Evolutionary conservation across 2,329 filamentous ascomycete genomes (phyloP), one percentile per base, ranked within the genome.

Genomic region (Paecilomyces sp.): DNA sequence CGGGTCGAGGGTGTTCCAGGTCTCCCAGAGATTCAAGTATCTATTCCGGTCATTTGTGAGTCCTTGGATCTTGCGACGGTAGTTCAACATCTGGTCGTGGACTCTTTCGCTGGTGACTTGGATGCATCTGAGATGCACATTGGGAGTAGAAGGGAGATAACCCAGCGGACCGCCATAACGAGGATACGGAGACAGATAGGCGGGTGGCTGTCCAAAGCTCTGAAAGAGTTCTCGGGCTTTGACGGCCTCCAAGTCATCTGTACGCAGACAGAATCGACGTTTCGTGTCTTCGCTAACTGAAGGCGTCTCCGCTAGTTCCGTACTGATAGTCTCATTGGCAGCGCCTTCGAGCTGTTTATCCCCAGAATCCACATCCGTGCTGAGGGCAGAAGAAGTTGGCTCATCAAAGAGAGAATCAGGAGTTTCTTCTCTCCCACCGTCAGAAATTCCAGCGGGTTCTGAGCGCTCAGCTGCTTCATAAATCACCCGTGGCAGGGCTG

Each of bases 101-200:
- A 68, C 59, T 11, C 63, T 63, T 11, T 68, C 60, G 18, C 36
- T 47, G 2, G 65, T 62, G 22, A 69, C 65, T 56, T 69, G 64
- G 24, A 71, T 63, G 11, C 60, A 70, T 58, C 64, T 68, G 34
- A 68, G 64, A 55, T 74, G 70, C 25, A 71, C 54, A 2, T 34
- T 60, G 3, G 72, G 71, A 9, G 70, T 60, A 4, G 72, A 74
- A 31, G 69, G 69, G 53, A 70, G 61, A 56, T 72, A 72, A 2
- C 66, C 68, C 25, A 73, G 56, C 9, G 61, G 61, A 1, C 69
- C 68, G 13, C 64, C 63, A 30, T 65, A 63, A 18, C 54, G 57
- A 15, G 69, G 69, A 59, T 74, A 75, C 7, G 73, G 73, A 0
- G 72, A 74, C 5, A 67, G 57, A 55, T 73, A 71, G 30, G 68